phyloP scores from a whole-genome alignment of 768 basidiomycete species.

The Kwoniella botswanensis region DNA sequence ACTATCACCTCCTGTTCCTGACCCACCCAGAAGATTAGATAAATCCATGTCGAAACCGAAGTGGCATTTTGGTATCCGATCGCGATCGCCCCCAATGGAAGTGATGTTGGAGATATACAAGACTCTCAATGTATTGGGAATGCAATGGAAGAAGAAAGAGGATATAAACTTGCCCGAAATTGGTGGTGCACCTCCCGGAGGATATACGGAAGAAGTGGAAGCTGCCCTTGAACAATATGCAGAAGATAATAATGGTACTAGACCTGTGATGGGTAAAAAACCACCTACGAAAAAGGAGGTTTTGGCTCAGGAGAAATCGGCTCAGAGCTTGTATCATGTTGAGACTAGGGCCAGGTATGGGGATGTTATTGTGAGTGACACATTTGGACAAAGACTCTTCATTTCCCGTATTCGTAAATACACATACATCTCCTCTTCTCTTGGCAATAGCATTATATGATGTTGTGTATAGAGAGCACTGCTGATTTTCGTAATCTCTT shows the following conservation, averaged over 20 bases:
- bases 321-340: constrained; percentile 77
- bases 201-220: constrained; percentile 67
- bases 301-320: constrained; percentile 59
- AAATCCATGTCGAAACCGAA: constrained; percentile 69
- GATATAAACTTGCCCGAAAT: constrained; percentile 59
- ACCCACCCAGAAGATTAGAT: constrained; percentile 62
- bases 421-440: too few species aligned
- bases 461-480: background rate
- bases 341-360: constrained; percentile 89
- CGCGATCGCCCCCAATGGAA: constrained; percentile 90
- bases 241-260: constrained; percentile 31
- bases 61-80: constrained; percentile 98
- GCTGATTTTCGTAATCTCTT: background rate
- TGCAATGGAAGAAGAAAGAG: constrained; percentile 97
- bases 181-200: constrained; percentile 55
- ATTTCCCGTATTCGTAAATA: background rate
- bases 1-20: constrained; percentile 25
- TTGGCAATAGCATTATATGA: too few species aligned
- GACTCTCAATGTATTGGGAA: constrained; percentile 82
- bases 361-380: constrained; percentile 79
- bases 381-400: background rate
- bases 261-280: constrained; percentile 65
- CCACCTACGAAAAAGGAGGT: constrained; percentile 57
- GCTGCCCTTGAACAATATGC: constrained; percentile 70
- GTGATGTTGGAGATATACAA: constrained; percentile 99